Evolutionary conservation across 225 moss, liverwort and hornwort genomes (phyloP).

Genomic region (Ulota crispa): DNA sequence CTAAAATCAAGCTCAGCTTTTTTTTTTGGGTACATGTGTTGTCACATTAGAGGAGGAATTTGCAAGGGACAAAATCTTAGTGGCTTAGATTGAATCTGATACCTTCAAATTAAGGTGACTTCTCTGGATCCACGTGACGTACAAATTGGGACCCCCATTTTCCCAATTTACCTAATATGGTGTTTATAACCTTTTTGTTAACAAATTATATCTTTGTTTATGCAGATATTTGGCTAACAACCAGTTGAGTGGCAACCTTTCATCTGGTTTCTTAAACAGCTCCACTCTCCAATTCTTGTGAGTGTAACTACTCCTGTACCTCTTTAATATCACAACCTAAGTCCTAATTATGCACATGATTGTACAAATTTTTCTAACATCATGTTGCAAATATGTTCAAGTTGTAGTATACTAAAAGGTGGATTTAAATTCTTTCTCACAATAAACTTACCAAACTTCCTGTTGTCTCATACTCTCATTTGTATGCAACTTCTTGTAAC

Average conservation of each 20-base stretch:
- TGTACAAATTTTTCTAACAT: no score
- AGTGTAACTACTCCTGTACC: constrained; percentile 1
- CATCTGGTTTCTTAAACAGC: constrained; percentile 15
- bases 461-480: neutral
- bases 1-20: no score
- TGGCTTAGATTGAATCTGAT: no score
- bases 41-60: no score
- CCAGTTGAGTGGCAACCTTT: constrained; percentile 20
- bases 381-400: neutral
- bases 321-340: neutral
- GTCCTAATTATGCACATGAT: neutral
- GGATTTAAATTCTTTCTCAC: neutral
- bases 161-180: no score
- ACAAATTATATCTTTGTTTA: neutral
- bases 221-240: constrained; percentile 38
- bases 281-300: constrained; percentile 28
- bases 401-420: neutral
- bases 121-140: no score
- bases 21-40: no score
- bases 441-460: neutral
- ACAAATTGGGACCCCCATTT: no score
- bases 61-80: no score
- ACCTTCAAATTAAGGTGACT: no score
- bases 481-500: neutral
- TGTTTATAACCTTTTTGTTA: no score